Percentiles rank a stretch among this genome's conserved stretches.
phyloP scores from a whole-genome alignment of 768 basidiomycete genomes.

The Kwoniella botswanensis region DNA sequence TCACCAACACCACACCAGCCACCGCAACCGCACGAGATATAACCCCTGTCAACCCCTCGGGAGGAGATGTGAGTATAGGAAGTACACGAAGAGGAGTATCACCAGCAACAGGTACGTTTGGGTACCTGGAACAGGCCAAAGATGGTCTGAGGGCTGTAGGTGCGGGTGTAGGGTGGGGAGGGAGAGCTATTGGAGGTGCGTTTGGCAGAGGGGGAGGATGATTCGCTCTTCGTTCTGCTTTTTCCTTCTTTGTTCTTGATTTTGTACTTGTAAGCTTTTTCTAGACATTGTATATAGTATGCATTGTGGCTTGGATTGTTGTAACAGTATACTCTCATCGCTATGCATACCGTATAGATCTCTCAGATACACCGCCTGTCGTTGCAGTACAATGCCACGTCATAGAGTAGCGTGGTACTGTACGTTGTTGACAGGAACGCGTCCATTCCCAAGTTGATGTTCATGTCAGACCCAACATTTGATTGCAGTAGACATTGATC shows the following conservation, averaged over 20 bases:
- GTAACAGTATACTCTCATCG: neutral
- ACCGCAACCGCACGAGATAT: slow-evolving; percentile 22
- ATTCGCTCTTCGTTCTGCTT: neutral
- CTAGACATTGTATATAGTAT: neutral
- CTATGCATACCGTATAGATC: neutral
- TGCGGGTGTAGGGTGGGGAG: slow-evolving; percentile 48
- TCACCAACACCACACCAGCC: slow-evolving; percentile 21
- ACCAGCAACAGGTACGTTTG: slow-evolving; percentile 30
- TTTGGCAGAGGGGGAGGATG: slow-evolving; percentile 25
- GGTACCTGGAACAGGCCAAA: slow-evolving; percentile 54
- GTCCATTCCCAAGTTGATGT: too few species aligned
- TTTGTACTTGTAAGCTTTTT: neutral
- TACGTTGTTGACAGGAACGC: neutral
- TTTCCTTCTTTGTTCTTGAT: neutral
- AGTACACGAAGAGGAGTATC: slow-evolving; percentile 23
- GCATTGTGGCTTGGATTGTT: too few species aligned
- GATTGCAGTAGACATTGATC: too few species aligned
- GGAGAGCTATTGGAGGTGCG: slow-evolving; percentile 31
- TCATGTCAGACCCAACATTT: too few species aligned
- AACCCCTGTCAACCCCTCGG: neutral
- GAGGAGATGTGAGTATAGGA: slow-evolving; percentile 5
- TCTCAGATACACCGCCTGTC: too few species aligned
- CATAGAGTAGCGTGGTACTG: neutral
- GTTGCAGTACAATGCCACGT: too few species aligned
- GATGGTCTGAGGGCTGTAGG: slow-evolving; percentile 52